Conservation (phyloP, 148 eudicot genomes). For the Camellia sinensis region DNA sequence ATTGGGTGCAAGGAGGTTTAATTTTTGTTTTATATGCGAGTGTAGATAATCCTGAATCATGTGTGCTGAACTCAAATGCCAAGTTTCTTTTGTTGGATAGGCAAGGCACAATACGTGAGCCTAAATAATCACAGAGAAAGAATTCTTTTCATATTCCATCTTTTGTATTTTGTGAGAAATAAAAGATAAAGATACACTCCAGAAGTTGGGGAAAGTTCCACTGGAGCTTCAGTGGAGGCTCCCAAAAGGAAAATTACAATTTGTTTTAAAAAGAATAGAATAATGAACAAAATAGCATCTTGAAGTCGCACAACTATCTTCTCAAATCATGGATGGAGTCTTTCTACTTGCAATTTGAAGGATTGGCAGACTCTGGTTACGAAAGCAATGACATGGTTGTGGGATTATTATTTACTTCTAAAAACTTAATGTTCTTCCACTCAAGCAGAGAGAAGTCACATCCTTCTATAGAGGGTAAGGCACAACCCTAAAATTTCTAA, state of each 20-base stretch:
- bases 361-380: neutral
- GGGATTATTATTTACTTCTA: too few species aligned
- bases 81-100: neutral
- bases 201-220: neutral
- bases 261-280: neutral
- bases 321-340: neutral
- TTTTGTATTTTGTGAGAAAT: neutral
- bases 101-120: neutral
- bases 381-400: neutral
- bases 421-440: neutral
- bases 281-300: neutral
- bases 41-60: neutral
- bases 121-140: neutral
- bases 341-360: neutral
- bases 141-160: neutral
- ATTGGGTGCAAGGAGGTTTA: neutral
- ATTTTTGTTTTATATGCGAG: neutral
- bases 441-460: neutral
- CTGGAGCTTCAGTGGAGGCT: neutral
- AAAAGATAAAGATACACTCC: too few species aligned
- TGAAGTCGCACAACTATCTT: neutral
- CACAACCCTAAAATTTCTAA: neutral
- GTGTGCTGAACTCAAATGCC: neutral
- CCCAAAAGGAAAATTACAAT: neutral
- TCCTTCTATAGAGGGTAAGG: neutral